A percentile compares a stretch with the other conserved stretches of the same genome.
Conservation (phyloP, 768 basidiomycete species). For the Lactarius trivialis region DNA sequence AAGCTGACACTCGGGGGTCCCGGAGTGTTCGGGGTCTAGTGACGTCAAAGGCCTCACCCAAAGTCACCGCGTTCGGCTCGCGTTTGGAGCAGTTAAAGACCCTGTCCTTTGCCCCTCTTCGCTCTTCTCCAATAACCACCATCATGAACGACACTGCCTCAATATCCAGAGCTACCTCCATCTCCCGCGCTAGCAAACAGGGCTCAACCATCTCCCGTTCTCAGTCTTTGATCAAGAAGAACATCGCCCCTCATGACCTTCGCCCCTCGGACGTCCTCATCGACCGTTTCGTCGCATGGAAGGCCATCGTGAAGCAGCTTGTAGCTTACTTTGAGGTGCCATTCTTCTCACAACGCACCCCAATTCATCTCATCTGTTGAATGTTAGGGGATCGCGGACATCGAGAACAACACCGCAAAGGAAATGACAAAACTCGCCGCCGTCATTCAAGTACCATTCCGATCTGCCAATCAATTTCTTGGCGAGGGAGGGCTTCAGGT, state of each 20-base stretch:
- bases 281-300: slow-evolving; percentile 92
- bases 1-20: neutral
- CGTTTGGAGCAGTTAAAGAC: neutral
- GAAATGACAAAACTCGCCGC: slow-evolving; percentile 91
- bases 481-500: slow-evolving; percentile 95
- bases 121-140: neutral
- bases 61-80: neutral
- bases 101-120: neutral
- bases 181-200: slow-evolving; percentile 56
- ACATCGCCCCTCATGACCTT: slow-evolving; percentile 83
- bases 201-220: slow-evolving; percentile 71
- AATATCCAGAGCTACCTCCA: slow-evolving; percentile 63
- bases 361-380: neutral
- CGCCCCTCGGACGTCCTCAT: slow-evolving; percentile 94
- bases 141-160: slow-evolving; percentile 42
- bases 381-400: slow-evolving; percentile 61
- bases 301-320: slow-evolving; percentile 93
- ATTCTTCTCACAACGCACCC: neutral
- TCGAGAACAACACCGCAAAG: slow-evolving; percentile 89
- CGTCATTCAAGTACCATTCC: slow-evolving; percentile 96
- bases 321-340: slow-evolving; percentile 79
- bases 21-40: neutral
- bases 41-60: neutral
- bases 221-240: slow-evolving; percentile 91
- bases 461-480: slow-evolving; percentile 92